These are phyloP conservation scores for Jacaranda copaia DNA, from an alignment of 257 asterid genomes.

Conservation along the genomic window DNA sequence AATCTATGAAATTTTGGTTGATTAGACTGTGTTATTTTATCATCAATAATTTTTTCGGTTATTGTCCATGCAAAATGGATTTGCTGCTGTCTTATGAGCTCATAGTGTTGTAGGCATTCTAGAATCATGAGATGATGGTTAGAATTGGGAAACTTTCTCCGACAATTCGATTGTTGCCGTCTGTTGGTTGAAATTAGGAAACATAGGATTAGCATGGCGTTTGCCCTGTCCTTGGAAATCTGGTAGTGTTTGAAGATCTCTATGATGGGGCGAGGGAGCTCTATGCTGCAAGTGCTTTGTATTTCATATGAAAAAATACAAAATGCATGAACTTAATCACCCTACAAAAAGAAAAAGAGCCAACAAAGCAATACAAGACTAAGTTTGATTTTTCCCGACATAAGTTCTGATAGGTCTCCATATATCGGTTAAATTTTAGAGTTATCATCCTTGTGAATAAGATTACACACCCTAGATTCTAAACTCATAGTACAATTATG, in stretches of 20 bases:
- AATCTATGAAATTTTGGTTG: background rate
- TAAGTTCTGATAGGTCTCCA: no score
- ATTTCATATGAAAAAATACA: no score
- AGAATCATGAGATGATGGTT: constrained; percentile 21
- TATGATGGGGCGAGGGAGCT: background rate
- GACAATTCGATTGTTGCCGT: background rate
- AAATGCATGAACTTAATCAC: no score
- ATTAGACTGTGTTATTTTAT: background rate
- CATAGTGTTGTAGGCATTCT: background rate
- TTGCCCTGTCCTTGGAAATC: background rate
- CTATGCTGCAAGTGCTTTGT: background rate
- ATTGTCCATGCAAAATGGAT: background rate
- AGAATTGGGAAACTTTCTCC: background rate
- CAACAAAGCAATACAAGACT: no score
- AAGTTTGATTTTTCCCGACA: no score
- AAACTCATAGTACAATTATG: background rate
- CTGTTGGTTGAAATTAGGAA: background rate
- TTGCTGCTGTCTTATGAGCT: no score
- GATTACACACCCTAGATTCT: background rate
- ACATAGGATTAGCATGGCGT: background rate
- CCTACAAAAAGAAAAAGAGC: no score
- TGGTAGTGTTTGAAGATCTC: background rate
- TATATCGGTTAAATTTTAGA: no score
- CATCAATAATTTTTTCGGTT: background rate
- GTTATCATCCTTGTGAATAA: background rate